Evolutionary conservation across 164 flowering plant genomes (phyloP), one percentile per base, ranked within the genome.

Genomic region (Paratinospora sagittata): DNA sequence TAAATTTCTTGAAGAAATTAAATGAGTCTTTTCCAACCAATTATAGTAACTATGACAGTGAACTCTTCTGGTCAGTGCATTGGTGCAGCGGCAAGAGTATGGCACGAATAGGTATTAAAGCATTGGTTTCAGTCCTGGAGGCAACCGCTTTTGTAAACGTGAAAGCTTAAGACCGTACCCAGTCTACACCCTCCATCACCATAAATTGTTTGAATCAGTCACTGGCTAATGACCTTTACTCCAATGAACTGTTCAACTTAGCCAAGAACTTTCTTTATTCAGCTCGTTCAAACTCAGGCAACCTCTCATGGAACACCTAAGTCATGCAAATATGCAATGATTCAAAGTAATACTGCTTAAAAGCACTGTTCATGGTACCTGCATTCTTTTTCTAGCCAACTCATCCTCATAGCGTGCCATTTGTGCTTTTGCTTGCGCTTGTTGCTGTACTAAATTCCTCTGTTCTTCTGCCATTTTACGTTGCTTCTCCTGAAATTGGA

Each of bases 371-470:
- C 27, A 33, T 63, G 52, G 43, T 27, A 91, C 99, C 98, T 91
- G 93, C 86, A 91, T 81, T 75, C 98, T 82, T 79, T 93, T 93
- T 62, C 98, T 86, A 26, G 98, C 90, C 82, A 96, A 76, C 70
- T 96, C 99, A 86, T 96, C 98, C 74, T 96, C 97, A 67, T 85
- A 84, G 49, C 99, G 86, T 72, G 88, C 65, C 81, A 76, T 82
- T 77, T 96, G 98, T 8, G 98, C 99, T 72, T 88, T 89, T 19
- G 83, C 82, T 71, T 93, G 99, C 55, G 93, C 84, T 73, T 91
- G 89, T 76, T 91, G 89, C 72, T 90, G 95, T 55, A 82, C 67
- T 55, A 93, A 68, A 73, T 89, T 84, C 70, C 85, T 81, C 64
- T 93, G 95, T 16, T 91, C 96, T 79, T 95, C 98, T 49, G 82